Evolutionary conservation across 306 rosid genomes (phyloP), one percentile per base, ranked within the genome.

Genomic region (Prunus persica): DNA sequence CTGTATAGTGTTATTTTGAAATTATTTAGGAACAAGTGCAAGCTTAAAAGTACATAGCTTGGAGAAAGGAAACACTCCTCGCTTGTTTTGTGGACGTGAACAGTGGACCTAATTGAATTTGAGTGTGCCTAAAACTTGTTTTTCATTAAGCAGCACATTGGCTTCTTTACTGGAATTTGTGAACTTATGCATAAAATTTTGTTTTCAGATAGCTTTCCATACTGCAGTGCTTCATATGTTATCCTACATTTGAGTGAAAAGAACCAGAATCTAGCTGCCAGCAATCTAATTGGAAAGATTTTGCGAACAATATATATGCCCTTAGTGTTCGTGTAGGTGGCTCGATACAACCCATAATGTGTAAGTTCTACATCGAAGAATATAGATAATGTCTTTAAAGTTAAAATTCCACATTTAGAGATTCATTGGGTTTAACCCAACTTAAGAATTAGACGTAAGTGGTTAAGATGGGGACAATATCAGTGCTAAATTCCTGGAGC

Each of bases 1-100:
- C 11, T 61, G 77, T 74, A 74, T 28, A 74, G 46, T 24, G 3
- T 60, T 58, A 19, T 22, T 72, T 32, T 24, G 68, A 73, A 73
- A 41, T 57, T 41, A 41, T 72, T 15, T 19, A 13, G 22, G 76
- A 71, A 54, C 30, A 3, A 52, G 7, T 52, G 58, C 65, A 71
- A 73, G 67, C 67, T 73, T 41, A 4, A 2, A 57, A 58, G 64
- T 61, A 32, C 50, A 19, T 34, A n/a, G n/a, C 49, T 71, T 27
- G 61, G 50, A 3, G 9, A 56, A 38, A 41, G 51, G 22, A 38
- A 72, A 55, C 6, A 14, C 10, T 3, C 11, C 9, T 63, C 20
- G 18, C 45, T 28, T 27, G 45, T 30, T 32, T 28, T 63, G 67
- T 30, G 67, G 38, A 8, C 45, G 2, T 60, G 9, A 28, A 25